Evolutionary conservation across 2,329 filamentous ascomycete species (phyloP), one percentile per base, ranked within the genome.

Genomic region (Botryotinia convoluta): DNA sequence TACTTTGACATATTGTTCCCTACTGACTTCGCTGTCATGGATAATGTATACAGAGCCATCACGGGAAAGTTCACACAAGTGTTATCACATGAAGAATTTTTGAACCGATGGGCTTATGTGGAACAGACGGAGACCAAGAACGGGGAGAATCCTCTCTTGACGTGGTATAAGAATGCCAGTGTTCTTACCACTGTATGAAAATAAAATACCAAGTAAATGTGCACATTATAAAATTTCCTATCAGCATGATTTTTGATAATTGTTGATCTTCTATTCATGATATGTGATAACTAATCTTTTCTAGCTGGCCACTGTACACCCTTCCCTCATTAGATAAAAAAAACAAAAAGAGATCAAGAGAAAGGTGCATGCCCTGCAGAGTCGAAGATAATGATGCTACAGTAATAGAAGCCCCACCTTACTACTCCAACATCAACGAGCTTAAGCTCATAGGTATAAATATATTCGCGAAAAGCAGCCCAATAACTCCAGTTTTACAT

Each of bases 1-100:
- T 98, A 97, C 83, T 99, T 99, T 81, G 97, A 99, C 81, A 98
- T 99, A 79, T 91, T 99, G 81, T 99, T 99, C 84, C 96, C 96
- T 0, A 99, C 96, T 18, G 92, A 99, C 83, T 99, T 99, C 81
- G 87, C 89, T 75, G 91, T 97, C 77, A 92, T 96, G 83, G 94
- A 98, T 83, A 91, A 94, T 79, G 90, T 98, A 78, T 99, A 99
- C 84, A 91, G 93, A 72, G 94, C 94, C 75, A 90, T 98, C 78
- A 99, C 96, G 0, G 95, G 95, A 45, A 96, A 97, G 81, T 86
- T 98, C 78, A 97, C 95, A 3, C 89, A 92, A 69, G 93, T 97
- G 69, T 88, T 91, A 81, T 90, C 91, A 54, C 96, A 99, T 79
- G 94, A 95, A 81, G 93, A 97, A 77, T 99, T 98, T 81, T 90